These are phyloP conservation scores for Umbelopsis sp. DNA, from an alignment of 371 early-diverging fungal genomes.

Conservation along the genomic window DNA sequence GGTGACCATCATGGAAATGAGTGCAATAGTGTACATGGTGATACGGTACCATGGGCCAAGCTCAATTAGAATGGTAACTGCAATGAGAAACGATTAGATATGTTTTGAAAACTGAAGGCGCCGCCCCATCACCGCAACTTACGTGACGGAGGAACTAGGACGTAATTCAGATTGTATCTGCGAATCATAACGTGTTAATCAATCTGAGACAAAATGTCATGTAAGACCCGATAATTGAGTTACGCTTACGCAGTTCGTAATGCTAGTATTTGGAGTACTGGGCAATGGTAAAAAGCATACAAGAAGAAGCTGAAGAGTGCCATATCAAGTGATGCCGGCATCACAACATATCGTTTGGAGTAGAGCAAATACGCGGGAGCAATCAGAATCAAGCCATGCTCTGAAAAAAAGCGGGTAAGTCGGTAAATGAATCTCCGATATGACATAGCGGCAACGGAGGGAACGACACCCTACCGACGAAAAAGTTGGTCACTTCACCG, in stretches of 20 bases:
- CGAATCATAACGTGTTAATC: not conserved
- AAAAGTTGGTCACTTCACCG: conserved; percentile 62
- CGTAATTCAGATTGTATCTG: conserved; percentile 60
- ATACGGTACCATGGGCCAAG: conserved; percentile 43
- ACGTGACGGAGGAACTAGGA: conserved; percentile 58
- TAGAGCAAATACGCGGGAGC: conserved; percentile 55
- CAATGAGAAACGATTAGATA: no score
- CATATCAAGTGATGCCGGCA: conserved; percentile 50
- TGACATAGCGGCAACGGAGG: not conserved
- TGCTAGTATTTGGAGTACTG: conserved; percentile 51
- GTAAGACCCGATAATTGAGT: not conserved
- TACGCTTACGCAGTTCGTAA: conserved; percentile 33
- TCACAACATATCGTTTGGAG: conserved; percentile 52
- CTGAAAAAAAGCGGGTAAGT: conserved; percentile 26
- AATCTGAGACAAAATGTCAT: not conserved
- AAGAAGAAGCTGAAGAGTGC: conserved; percentile 57
- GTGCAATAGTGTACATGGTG: conserved; percentile 35
- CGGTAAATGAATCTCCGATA: not conserved
- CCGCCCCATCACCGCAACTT: conserved; percentile 18
- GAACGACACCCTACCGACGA: conserved; percentile 44
- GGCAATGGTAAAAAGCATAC: conserved; percentile 59
- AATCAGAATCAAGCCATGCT: conserved; percentile 53
- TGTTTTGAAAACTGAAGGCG: no score
- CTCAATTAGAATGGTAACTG: conserved; percentile 39
- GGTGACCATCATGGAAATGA: conserved; percentile 34